Evolutionary conservation across 768 basidiomycete species (phyloP).

Genomic region (Kwoniella pini): DNA sequence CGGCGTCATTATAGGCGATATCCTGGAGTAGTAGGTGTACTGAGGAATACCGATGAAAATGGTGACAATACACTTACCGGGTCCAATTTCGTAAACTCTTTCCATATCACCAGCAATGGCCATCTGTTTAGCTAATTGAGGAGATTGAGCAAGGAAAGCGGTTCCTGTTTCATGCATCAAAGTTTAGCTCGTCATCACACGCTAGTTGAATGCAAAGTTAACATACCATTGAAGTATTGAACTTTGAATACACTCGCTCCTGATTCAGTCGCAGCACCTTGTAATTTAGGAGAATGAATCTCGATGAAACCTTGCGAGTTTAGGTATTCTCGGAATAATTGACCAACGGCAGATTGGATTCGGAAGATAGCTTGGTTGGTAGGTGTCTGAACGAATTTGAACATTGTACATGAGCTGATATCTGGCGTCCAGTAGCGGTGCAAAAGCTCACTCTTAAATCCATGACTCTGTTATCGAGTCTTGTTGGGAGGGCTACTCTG

Average conservation of each 20-base stretch:
- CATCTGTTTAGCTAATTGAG: slow-evolving; percentile 99
- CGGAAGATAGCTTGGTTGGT: slow-evolving; percentile 96
- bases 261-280: slow-evolving; percentile 94
- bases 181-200: too few species aligned
- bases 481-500: slow-evolving; percentile 85
- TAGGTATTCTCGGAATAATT: slow-evolving; percentile 82
- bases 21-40: too few species aligned
- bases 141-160: slow-evolving; percentile 94
- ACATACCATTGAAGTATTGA: slow-evolving; percentile 87
- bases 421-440: too few species aligned
- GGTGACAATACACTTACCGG: slow-evolving; percentile 41
- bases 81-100: slow-evolving; percentile 93
- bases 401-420: not conserved
- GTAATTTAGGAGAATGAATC: slow-evolving; percentile 96
- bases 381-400: slow-evolving; percentile 67
- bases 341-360: slow-evolving; percentile 82
- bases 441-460: slow-evolving; percentile 79
- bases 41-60: not conserved
- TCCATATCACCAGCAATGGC: slow-evolving; percentile 98
- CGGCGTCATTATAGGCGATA: not conserved
- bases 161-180: too few species aligned
- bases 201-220: not conserved
- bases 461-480: slow-evolving; percentile 88
- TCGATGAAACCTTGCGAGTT: slow-evolving; percentile 76
- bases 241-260: slow-evolving; percentile 98